Evolutionary conservation across 371 early-diverging fungal species (phyloP), one percentile per base, ranked within the genome.

Genomic region (Rhizomucor pusillus): DNA sequence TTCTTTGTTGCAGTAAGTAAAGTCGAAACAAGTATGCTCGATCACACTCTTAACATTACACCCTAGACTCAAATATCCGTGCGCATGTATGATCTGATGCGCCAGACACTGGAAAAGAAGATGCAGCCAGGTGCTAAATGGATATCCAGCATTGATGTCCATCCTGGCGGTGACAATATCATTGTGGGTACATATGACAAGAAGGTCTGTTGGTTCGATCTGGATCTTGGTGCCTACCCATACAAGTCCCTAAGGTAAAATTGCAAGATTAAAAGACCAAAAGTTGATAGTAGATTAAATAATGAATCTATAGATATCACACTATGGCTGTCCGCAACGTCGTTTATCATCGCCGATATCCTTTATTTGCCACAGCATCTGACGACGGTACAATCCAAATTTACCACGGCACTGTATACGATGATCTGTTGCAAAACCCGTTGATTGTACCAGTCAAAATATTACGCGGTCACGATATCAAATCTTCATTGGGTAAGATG

Each of bases 361-460:
- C 99, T 33, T 76, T 98, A 40, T 96, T 98, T 80, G 96, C 96
- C 16, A 90, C 92, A 0, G 84, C 91, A 39, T 86, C 91, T 11
- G 98, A 98, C 67, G 99, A 98, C 60, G 94, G 97, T 24, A 80
- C 86, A 24, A 84, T 96, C 14, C 93, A 95, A 64, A 79, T 98
- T 23, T 97, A 95, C 86, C 94, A 98, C 75, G 95, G 94, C 48
- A 96, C 90, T 91, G 97, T 97, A 29, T 97, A 94, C 75, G 82
- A 85, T 47, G 97, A 95, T 68, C 72, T 97, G 59, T 73, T 96
- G 63, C 88, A 89, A 71, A 95, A 97, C 75, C 99, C 99, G 44
- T 75, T 96, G 62, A 93, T 98, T 71, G 97, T 97, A 22, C 99
- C 99, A n/a, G 88, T 98, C 43, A 96, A 97, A 81, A 91, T 91